Evolutionary conservation across 331 rosid genomes (phyloP), one percentile per base, ranked within the genome.

Genomic region (Pyracantha coccinea): DNA sequence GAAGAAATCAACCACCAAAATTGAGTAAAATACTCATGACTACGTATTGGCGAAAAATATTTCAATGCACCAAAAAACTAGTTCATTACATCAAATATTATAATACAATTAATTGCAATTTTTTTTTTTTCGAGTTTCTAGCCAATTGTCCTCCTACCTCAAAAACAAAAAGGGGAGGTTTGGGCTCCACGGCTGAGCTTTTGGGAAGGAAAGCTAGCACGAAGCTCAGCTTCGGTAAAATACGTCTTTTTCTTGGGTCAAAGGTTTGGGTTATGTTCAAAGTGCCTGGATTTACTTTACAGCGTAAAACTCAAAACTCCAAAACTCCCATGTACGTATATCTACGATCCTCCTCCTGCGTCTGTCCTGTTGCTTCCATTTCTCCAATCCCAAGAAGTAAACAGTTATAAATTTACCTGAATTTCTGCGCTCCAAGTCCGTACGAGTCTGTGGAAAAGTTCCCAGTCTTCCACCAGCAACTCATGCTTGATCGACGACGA

Each of bases 171-270:
- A 38, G 14, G 45, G 45, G 4, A 35, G 44, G 4, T 38, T 35
- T 23, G 25, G 62, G 68, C 6, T 68, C 17, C 24, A 25, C 16
- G 59, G 38, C 73, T 9, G 38, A 68, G 60, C 2, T 0, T 68
- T 50, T 60, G 31, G 28, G 14, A 28, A 0, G 20, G 47, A 44
- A 44, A 44, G 16, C 16, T 44, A 44, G 23, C 8, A 64, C 44
- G 33, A 57, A 45, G 32, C 74, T 74, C 21, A 63, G 84, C 80
- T 72, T 75, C 75, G 73, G 33, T 50, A 38, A 32, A n/a, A 66
- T 4, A 38, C 45, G 50, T 44, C 16, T 44, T 12, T 44, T 12
- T 44, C 16, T 44, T 44, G 50, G 50, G 50, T 12, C 50, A 44
- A 12, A 44, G 16, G 16, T 44, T 44, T 44, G 50, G 50, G 50